Evolutionary conservation across 2,329 filamentous ascomycete genomes (phyloP).

Genomic region (Aspergillus flavus): DNA sequence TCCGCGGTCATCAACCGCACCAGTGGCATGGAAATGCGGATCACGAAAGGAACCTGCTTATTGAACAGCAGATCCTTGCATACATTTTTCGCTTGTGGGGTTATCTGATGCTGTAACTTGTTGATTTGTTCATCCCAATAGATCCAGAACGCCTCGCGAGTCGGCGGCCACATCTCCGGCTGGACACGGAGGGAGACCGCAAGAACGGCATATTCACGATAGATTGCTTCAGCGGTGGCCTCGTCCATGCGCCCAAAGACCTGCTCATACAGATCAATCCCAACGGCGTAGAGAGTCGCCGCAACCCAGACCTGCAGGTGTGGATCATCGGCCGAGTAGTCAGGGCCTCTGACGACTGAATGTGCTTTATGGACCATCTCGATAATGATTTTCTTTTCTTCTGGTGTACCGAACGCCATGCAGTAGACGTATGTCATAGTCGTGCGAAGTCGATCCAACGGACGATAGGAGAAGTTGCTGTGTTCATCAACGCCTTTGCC

Average conservation of each 20-base stretch:
- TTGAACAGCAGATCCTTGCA: conserved; percentile 22
- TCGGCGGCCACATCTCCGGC: conserved; percentile 10
- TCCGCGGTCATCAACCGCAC: conserved; percentile 33
- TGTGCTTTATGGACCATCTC: conserved; percentile 8
- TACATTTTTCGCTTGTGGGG: background rate
- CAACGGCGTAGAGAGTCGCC: conserved; percentile 7
- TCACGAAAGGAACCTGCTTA: conserved; percentile 28
- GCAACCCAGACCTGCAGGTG: conserved; percentile 14
- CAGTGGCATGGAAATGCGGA: conserved; percentile 29
- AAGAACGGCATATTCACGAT: conserved; percentile 10
- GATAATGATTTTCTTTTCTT: conserved; percentile 6
- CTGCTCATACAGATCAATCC: conserved; percentile 6
- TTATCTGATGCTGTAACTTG: background rate
- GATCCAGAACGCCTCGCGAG: conserved; percentile 7
- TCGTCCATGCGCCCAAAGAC: background rate
- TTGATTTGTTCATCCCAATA: conserved; percentile 4
- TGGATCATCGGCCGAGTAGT: conserved; percentile 10
- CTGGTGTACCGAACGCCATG: conserved; percentile 8
- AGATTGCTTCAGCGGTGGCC: conserved; percentile 9
- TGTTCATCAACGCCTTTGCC: conserved; percentile 12
- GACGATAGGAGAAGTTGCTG: conserved; percentile 8
- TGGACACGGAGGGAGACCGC: conserved; percentile 8
- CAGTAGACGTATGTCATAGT: conserved; percentile 10
- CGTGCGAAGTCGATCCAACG: conserved; percentile 4
- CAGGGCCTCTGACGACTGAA: conserved; percentile 1